A percentile compares a stretch with the other conserved stretches of the same genome.
Conservation (phyloP, 129 eudicot genomes). For the Silybum marianum region DNA sequence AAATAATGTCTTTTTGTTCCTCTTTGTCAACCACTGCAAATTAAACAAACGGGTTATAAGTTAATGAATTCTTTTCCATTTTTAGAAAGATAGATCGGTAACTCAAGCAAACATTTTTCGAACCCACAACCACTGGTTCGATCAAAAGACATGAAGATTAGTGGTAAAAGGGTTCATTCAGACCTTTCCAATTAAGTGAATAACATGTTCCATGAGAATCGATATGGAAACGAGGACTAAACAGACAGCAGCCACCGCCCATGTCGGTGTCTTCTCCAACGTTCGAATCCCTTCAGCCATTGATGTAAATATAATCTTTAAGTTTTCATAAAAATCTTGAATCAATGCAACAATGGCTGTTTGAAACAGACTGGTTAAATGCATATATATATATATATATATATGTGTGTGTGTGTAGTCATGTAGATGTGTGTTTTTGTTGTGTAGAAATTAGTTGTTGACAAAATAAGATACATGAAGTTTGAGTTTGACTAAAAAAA, state of each 20-base stretch:
- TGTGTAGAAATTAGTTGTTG: neutral
- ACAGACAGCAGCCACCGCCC: conserved; percentile 72
- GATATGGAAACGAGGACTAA: conserved; percentile 54
- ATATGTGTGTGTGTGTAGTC: neutral
- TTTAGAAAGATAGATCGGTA: neutral
- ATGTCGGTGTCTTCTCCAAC: conserved; percentile 61
- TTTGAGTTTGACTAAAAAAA: conserved; percentile 4
- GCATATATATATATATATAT: neutral
- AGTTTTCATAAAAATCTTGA: neutral
- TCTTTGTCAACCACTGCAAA: conserved; percentile 53
- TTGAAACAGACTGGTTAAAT: conserved; percentile 12
- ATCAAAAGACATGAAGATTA: neutral
- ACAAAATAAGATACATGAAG: conserved; percentile 20
- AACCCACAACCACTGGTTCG: neutral
- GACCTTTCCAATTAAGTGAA: conserved; percentile 56
- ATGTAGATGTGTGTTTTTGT: conserved; percentile 24
- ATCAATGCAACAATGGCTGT: conserved; percentile 5
- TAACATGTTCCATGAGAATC: conserved; percentile 42
- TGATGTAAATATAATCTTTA: neutral
- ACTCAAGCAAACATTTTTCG: neutral
- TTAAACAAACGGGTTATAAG: conserved; percentile 10
- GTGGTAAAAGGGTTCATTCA: neutral
- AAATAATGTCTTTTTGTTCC: conserved; percentile 45
- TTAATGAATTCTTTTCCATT: neutral
- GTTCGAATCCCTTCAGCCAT: conserved; percentile 45